A percentile compares a stretch with the other conserved stretches of the same genome.
Conservation (phyloP, 257 asterid genomes). For the Petunia axillaris region DNA sequence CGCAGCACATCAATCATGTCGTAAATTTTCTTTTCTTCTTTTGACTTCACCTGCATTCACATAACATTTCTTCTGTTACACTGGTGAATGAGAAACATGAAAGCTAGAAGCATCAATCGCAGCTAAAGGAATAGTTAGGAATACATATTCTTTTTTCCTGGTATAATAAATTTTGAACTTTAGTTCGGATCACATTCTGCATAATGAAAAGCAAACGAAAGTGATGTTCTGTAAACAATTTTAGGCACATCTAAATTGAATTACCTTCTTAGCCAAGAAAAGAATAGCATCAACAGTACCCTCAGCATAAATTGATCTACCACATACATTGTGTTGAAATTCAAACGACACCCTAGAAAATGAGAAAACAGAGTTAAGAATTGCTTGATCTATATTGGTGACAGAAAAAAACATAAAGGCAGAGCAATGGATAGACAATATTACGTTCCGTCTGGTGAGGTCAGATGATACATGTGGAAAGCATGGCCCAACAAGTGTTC, state of each 20-base stretch:
- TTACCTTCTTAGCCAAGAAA: slow-evolving; percentile 84
- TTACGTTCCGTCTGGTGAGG: slow-evolving; percentile 87
- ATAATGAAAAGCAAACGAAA: too few species aligned
- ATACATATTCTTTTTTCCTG: too few species aligned
- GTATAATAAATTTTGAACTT: too few species aligned
- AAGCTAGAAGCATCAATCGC: too few species aligned
- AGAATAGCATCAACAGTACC: slow-evolving; percentile 94
- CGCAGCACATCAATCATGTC: slow-evolving; percentile 89
- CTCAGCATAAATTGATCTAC: slow-evolving; percentile 94
- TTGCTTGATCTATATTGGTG: slow-evolving; percentile 11
- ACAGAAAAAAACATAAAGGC: slow-evolving; percentile 7
- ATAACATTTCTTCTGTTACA: too few species aligned
- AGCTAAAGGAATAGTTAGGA: too few species aligned
- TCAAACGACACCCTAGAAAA: slow-evolving; percentile 74
- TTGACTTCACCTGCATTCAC: slow-evolving; percentile 55
- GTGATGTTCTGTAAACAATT: too few species aligned
- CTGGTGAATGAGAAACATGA: too few species aligned
- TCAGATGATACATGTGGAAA: slow-evolving; percentile 80
- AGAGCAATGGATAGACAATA: slow-evolving; percentile 26
- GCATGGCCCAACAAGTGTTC: slow-evolving; percentile 89
- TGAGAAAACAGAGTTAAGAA: neutral
- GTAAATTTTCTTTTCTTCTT: slow-evolving; percentile 64
- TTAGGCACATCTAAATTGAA: too few species aligned
- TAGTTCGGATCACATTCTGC: too few species aligned
- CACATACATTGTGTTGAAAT: slow-evolving; percentile 93